Base-by-base conservation (phyloP, 306 rosid genomes). In the Morella rubra region DNA sequence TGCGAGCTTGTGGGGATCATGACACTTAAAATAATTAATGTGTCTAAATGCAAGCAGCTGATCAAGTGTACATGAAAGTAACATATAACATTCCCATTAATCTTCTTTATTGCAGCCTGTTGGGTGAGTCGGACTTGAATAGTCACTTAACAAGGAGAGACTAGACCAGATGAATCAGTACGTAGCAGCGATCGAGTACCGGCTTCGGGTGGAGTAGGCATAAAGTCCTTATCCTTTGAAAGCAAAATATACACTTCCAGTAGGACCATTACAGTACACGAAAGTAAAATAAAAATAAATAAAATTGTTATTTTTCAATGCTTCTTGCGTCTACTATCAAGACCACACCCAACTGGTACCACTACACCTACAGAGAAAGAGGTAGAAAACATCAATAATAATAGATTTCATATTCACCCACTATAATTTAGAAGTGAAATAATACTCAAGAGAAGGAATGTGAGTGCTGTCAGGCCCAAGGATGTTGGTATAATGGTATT, bases 331-430 rank as follows among this genome's bases (percentile, higher is more conserved):
- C 75, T 32, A 41, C 50, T 13, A 6, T 55, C 22, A 32, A 69
- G 60, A 77, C 58, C 22, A 37, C 47, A 73, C 60, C 69, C 46
- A 65, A 52, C 49, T 10, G 64, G 59, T 10, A 32, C 37, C 37
- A 32, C 37, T 27, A 55, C 22, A 18, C 22, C 14, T 24, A 16
- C 37, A 7, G 69, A 59, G 67, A 44, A 3, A 59, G 40, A 46
- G 53, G 18, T 0, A 44, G 37, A 45, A 27, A 50, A 14, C 44
- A 24, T 41, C 60, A 44, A 46, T 13, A 27, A 27, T 32, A 6
- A 66, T 40, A 59, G 19, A 81, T 73, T 56, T 40, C 72, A 59
- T 58, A 67, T 66, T 77, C 75, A 72, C 64, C 74, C 54, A 2
- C 37, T 32, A 37, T 14, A 76, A 71, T 58, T 73, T 73, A 76